Evolutionary conservation across 2,329 filamentous ascomycete genomes (phyloP).

Genomic region (Xylaria arbuscula): DNA sequence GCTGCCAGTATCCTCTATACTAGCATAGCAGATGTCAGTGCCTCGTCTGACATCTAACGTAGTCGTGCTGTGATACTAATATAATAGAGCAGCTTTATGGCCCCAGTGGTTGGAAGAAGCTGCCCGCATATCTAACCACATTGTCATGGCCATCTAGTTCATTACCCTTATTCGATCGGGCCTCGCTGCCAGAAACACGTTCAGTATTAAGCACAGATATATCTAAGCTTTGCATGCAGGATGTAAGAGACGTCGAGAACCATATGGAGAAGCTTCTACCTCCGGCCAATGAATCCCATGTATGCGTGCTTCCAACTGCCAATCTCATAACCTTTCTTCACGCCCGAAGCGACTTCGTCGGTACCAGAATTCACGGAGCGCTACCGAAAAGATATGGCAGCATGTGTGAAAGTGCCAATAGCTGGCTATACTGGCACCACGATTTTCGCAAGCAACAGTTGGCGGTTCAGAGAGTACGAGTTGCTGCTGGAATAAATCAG

Average conservation of each 20-base stretch:
- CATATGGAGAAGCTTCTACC: constrained; percentile 3
- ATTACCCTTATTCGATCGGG: neutral
- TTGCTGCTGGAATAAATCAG: constrained; percentile 3
- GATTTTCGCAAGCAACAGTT: constrained; percentile 34
- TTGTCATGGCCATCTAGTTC: neutral
- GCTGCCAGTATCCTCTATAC: constrained; percentile 8
- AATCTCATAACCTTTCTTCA: constrained; percentile 39
- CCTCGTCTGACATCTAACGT: neutral
- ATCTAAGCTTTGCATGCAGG: constrained; percentile 4
- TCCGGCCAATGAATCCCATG: constrained; percentile 9
- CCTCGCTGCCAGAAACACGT: neutral
- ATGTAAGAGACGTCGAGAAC: constrained; percentile 2
- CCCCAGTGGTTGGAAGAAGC: neutral
- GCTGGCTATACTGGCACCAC: constrained; percentile 43
- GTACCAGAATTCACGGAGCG: constrained; percentile 17
- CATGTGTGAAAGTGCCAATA: constrained; percentile 33
- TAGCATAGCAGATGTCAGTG: constrained; percentile 12
- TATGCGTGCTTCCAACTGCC: constrained; percentile 38
- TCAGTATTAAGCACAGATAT: neutral
- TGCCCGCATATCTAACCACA: neutral
- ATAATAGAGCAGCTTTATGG: neutral
- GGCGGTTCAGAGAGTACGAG: constrained; percentile 34
- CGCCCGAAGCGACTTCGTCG: constrained; percentile 33
- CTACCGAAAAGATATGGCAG: constrained; percentile 33
- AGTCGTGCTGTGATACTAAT: neutral